Evolutionary conservation across 2,329 filamentous ascomycete genomes (phyloP).

Genomic region (Hirsutella thompsonii): DNA sequence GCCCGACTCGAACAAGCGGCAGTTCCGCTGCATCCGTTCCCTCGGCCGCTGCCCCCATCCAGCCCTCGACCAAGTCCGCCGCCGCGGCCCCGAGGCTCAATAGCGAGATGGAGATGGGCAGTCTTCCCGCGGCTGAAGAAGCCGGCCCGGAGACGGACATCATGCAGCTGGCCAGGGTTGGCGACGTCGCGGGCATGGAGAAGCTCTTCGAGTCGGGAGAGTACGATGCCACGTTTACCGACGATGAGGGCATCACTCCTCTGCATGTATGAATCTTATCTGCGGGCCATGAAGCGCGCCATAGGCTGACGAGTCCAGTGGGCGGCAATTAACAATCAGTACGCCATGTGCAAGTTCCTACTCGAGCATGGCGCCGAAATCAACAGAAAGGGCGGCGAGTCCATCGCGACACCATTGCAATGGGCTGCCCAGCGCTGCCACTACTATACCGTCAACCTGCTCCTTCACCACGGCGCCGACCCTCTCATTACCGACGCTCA

Average conservation of each 20-base stretch:
- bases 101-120: conserved; percentile 42
- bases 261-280: conserved; percentile 57
- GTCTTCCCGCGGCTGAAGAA: conserved; percentile 25
- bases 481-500: conserved; percentile 85
- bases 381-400: conserved; percentile 92
- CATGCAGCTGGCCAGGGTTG: conserved; percentile 86
- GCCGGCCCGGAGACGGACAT: conserved; percentile 54
- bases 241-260: conserved; percentile 90
- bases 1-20: conserved; percentile 21
- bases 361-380: conserved; percentile 76
- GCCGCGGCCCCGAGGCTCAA: conserved; percentile 43
- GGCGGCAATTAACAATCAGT: conserved; percentile 98
- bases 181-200: conserved; percentile 77
- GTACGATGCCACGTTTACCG: conserved; percentile 69
- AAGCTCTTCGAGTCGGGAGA: conserved; percentile 76
- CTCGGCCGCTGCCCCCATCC: conserved; percentile 23
- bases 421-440: conserved; percentile 96
- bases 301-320: conserved; percentile 43
- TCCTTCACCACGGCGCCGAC: conserved; percentile 85
- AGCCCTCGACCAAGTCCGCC: conserved; percentile 40
- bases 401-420: conserved; percentile 82
- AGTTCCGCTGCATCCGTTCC: conserved; percentile 24
- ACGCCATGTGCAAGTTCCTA: conserved; percentile 92
- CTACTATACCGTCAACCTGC: conserved; percentile 89
- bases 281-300: not conserved